These are phyloP conservation scores for Przewalskia tangutica DNA, from an alignment of 257 asterid species.

Conservation along the genomic window DNA sequence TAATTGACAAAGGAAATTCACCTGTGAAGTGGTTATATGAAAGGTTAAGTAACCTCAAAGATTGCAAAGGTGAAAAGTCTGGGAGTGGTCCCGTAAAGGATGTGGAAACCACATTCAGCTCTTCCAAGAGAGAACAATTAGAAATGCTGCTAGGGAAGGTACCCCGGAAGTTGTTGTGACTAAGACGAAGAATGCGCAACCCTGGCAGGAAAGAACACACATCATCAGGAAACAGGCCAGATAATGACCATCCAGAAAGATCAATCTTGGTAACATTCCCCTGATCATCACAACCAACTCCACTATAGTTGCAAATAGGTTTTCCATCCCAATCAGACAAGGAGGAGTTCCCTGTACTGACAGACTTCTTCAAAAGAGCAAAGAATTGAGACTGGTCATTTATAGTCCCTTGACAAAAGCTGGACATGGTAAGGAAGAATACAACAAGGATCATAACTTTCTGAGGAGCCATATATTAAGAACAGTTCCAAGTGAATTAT, in stretches of 20 bases:
- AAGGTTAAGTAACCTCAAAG: slow-evolving; percentile 45
- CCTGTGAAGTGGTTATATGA: slow-evolving; percentile 56
- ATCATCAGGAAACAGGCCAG: slow-evolving; percentile 48
- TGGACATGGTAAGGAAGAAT: slow-evolving; percentile 11
- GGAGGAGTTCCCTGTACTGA: slow-evolving; percentile 23
- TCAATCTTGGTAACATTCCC: slow-evolving; percentile 40
- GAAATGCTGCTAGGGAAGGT: slow-evolving; percentile 41
- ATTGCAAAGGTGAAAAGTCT: slow-evolving; percentile 49
- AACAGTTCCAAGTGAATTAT: background rate
- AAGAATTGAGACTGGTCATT: slow-evolving; percentile 40
- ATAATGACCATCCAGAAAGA: slow-evolving; percentile 50
- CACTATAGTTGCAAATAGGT: slow-evolving; percentile 36
- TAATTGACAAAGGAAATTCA: slow-evolving; percentile 55
- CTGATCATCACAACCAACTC: slow-evolving; percentile 47
- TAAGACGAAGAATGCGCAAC: slow-evolving; percentile 39
- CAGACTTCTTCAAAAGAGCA: slow-evolving; percentile 22
- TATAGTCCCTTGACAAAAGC: slow-evolving; percentile 16
- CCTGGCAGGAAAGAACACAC: slow-evolving; percentile 54
- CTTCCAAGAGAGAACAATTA: slow-evolving; percentile 46
- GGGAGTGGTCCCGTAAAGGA: slow-evolving; percentile 47
- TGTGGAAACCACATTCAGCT: slow-evolving; percentile 32
- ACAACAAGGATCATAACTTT: slow-evolving; percentile 11
- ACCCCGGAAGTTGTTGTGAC: slow-evolving; percentile 36
- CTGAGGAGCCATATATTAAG: slow-evolving; percentile 26
- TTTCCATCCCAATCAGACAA: slow-evolving; percentile 35